Percentiles rank a stretch among this genome's conserved stretches.
These are phyloP conservation scores for Arthrobotrys iridis DNA, from an alignment of 2,329 filamentous ascomycete genomes.

Conservation along the genomic window DNA sequence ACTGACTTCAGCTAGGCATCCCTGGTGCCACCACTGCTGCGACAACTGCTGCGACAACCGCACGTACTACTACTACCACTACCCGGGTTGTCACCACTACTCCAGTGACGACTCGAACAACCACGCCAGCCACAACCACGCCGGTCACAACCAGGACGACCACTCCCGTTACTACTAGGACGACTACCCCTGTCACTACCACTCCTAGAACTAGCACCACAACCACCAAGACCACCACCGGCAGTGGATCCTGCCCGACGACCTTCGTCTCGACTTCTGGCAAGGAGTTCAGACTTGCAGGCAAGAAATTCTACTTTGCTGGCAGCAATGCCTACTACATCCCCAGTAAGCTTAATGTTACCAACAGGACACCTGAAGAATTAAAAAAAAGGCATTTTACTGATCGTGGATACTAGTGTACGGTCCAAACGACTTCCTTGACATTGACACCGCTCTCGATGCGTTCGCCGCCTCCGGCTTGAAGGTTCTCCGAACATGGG, in stretches of 20 bases:
- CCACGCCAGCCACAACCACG: background rate
- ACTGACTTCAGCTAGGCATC: conserved; percentile 24
- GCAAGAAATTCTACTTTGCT: conserved; percentile 57
- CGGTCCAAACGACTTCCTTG: conserved; percentile 59
- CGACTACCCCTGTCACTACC: background rate
- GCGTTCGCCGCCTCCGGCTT: conserved; percentile 66
- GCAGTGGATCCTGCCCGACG: conserved; percentile 45
- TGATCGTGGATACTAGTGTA: conserved; percentile 27
- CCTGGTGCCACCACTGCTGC: conserved; percentile 51
- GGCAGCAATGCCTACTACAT: conserved; percentile 55
- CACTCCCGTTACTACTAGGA: conserved; percentile 1
- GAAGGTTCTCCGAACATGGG: conserved; percentile 71
- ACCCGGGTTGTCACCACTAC: background rate
- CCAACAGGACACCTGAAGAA: too few relatives aligned
- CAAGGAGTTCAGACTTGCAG: conserved; percentile 55
- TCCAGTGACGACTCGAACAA: conserved; percentile 8
- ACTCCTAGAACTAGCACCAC: conserved; percentile 1
- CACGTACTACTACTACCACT: conserved; percentile 25
- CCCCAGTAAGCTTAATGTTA: conserved; percentile 40
- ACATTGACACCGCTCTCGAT: conserved; percentile 67
- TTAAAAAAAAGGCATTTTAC: background rate
- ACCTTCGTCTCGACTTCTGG: conserved; percentile 56
- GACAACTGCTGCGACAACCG: conserved; percentile 25
- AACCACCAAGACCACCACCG: conserved; percentile 22
- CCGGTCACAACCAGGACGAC: background rate